These are phyloP conservation scores for Vaccinium macrocarpon DNA, from an alignment of 148 eudicot genomes.

Conservation along the genomic window DNA sequence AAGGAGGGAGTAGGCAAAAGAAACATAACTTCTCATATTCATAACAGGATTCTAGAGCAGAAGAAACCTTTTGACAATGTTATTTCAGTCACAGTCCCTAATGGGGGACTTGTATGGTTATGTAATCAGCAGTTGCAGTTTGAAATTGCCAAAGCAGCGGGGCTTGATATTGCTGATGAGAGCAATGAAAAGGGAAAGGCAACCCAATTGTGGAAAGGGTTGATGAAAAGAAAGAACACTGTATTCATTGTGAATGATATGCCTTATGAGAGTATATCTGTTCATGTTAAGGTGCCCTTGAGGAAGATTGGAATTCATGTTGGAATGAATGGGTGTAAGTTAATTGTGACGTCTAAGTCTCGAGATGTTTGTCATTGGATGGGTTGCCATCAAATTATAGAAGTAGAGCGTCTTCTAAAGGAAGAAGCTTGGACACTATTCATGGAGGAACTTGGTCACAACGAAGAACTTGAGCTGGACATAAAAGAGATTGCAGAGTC, in stretches of 20 bases:
- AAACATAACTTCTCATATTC: neutral
- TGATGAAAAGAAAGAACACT: constrained; percentile 4
- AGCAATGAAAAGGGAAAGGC: neutral
- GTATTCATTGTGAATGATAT: constrained; percentile 16
- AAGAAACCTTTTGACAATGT: neutral
- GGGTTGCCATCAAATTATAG: neutral
- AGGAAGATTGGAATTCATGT: constrained; percentile 9
- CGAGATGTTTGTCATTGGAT: constrained; percentile 7
- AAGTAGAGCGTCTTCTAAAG: neutral
- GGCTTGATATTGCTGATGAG: neutral
- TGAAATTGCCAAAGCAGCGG: neutral
- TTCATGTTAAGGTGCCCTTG: neutral
- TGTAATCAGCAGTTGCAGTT: neutral
- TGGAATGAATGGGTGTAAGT: neutral
- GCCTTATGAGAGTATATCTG: neutral
- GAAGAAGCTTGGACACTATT: constrained; percentile 14
- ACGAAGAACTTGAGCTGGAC: neutral
- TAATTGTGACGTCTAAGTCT: neutral
- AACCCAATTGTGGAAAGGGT: neutral
- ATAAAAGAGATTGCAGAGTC: neutral
- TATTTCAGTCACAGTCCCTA: neutral
- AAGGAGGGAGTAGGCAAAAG: constrained; percentile 9
- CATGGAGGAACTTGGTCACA: neutral
- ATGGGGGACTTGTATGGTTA: neutral
- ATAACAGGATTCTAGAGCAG: neutral